These are phyloP conservation scores for Rhodotorula sp. DNA, from an alignment of 1,284 basidiomycete genomes.

Conservation along the genomic window DNA sequence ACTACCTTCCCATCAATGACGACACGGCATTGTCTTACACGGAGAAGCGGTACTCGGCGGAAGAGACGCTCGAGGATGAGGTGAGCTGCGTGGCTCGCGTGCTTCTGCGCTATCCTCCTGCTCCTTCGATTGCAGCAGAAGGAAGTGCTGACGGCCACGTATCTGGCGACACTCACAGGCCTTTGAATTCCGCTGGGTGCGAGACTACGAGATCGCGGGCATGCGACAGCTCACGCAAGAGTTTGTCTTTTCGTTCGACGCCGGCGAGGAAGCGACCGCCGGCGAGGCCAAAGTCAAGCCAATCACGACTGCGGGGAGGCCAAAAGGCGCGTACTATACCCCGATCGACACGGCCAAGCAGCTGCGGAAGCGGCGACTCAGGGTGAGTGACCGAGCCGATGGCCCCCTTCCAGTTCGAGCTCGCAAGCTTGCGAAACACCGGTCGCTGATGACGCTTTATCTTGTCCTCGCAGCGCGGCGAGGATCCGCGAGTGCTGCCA, in stretches of 20 bases:
- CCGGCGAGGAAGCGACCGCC: slow-evolving; percentile 15
- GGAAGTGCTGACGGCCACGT: too few relatives aligned
- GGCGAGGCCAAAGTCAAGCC: slow-evolving; percentile 17
- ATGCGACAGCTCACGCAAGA: slow-evolving; percentile 24
- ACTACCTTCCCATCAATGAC: slow-evolving; percentile 78
- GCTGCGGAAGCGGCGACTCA: slow-evolving; percentile 35
- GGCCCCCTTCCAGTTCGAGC: neutral
- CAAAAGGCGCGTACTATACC: slow-evolving; percentile 37
- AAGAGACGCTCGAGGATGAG: slow-evolving; percentile 17
- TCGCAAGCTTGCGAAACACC: neutral
- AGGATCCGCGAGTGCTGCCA: slow-evolving; percentile 30
- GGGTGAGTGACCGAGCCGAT: slow-evolving; percentile 11
- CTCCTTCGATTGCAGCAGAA: too few relatives aligned
- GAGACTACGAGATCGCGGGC: slow-evolving; percentile 37
- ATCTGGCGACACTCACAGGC: slow-evolving; percentile 3
- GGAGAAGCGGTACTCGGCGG: slow-evolving; percentile 19
- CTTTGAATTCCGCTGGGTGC: slow-evolving; percentile 34
- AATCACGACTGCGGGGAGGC: slow-evolving; percentile 13
- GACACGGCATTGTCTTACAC: slow-evolving; percentile 58
- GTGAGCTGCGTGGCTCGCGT: slow-evolving; percentile 3
- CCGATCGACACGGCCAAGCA: slow-evolving; percentile 14
- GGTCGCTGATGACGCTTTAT: neutral
- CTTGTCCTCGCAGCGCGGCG: slow-evolving; percentile 18
- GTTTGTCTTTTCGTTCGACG: slow-evolving; percentile 33
- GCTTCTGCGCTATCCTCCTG: too few relatives aligned